Evolutionary conservation across 2,329 filamentous ascomycete genomes (phyloP).

Genomic region (Claviceps maximensis): DNA sequence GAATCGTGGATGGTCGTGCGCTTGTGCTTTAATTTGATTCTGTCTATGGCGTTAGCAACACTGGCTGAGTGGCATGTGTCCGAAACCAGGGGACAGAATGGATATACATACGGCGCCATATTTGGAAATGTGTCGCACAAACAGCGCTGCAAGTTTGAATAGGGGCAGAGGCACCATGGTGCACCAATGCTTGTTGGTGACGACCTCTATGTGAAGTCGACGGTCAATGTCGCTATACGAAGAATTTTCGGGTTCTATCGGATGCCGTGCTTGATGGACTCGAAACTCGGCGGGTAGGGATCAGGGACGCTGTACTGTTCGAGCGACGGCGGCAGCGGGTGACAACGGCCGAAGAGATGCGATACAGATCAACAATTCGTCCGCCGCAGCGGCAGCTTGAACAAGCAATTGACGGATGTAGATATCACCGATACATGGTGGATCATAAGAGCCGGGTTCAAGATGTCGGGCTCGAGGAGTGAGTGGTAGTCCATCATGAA

Average conservation of each 20-base stretch:
- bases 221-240: not conserved
- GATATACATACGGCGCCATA: constrained; percentile 48
- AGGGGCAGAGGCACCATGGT: constrained; percentile 52
- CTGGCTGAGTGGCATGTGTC: not conserved
- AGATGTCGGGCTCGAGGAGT: not conserved
- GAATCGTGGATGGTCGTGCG: constrained; percentile 50
- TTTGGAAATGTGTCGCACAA: constrained; percentile 53
- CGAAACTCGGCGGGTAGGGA: not conserved
- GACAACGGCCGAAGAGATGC: not conserved
- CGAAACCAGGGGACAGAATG: not conserved
- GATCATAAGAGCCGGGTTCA: no score
- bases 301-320: not conserved
- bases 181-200: not conserved
- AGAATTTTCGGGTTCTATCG: not conserved
- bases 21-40: constrained; percentile 54
- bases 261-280: not conserved
- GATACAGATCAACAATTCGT: not conserved
- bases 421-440: not conserved
- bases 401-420: not conserved
- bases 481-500: not conserved
- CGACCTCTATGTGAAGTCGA: not conserved
- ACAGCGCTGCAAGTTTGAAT: constrained; percentile 53
- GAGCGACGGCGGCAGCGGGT: not conserved
- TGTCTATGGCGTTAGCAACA: constrained; percentile 18
- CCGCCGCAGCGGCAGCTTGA: not conserved